Evolutionary conservation across 106 monocot genomes (phyloP).

Genomic region (Dendrobium huoshanense): DNA sequence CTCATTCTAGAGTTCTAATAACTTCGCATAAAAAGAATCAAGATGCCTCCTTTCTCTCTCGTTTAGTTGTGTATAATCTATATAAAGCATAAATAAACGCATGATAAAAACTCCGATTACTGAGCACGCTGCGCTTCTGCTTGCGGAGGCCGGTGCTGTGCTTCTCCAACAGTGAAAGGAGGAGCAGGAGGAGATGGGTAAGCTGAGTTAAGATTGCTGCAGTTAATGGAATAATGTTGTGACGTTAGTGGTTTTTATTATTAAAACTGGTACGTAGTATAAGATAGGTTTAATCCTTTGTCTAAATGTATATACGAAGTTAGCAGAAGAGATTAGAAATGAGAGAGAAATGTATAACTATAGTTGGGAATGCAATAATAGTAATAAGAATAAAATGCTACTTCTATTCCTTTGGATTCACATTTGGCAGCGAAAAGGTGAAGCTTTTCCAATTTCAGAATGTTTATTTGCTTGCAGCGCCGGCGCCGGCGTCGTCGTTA

Average conservation of each 20-base stretch:
- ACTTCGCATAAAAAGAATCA: not conserved
- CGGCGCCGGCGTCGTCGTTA: not conserved
- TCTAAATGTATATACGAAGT: not conserved
- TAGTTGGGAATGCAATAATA: slow-evolving; percentile 4
- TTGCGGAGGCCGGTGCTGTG: slow-evolving; percentile 2
- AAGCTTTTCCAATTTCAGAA: not conserved
- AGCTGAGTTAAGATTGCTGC: not conserved
- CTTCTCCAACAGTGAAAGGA: not conserved
- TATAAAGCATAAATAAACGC: not conserved
- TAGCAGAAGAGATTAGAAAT: not conserved
- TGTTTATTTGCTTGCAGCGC: not conserved
- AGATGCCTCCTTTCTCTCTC: not conserved
- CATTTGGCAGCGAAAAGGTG: not conserved
- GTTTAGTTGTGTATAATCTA: not conserved
- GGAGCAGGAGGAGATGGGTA: not conserved
- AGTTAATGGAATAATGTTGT: not conserved
- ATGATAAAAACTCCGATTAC: not conserved
- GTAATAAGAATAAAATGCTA: not conserved
- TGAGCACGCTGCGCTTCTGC: slow-evolving; percentile 2
- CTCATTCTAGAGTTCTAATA: slow-evolving; percentile 31
- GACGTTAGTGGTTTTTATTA: not conserved
- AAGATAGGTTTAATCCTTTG: not conserved
- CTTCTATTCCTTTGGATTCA: not conserved
- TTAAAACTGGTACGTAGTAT: not conserved
- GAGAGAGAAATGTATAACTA: not conserved